Conservation (phyloP, 106 monocot genomes). For the Amphibolis antarctica region DNA sequence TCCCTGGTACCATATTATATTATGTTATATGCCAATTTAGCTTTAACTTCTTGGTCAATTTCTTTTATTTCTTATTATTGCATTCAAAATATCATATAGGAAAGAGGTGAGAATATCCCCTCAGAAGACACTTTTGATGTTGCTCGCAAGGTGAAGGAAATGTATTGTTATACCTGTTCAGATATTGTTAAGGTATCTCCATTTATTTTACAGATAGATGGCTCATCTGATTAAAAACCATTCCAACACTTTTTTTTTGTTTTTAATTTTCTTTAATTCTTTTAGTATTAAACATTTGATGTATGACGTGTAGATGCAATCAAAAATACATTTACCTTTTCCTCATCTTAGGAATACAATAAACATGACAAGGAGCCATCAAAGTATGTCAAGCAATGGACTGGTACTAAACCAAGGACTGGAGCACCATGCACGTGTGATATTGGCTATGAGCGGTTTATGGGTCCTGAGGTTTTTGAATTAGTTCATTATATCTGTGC, state of each 20-base stretch:
- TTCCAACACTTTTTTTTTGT: too few species aligned
- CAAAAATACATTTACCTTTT: not conserved
- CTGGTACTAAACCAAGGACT: constrained; percentile 72
- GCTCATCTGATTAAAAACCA: not conserved
- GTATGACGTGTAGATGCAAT: not conserved
- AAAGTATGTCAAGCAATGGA: constrained; percentile 82
- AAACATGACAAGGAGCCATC: constrained; percentile 77
- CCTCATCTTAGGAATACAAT: constrained; percentile 61
- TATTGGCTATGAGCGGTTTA: constrained; percentile 90
- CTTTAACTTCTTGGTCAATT: not conserved
- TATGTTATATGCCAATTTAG: too few species aligned
- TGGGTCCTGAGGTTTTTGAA: constrained; percentile 72
- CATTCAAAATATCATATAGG: constrained; percentile 26
- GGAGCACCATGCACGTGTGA: constrained; percentile 80
- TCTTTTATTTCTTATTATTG: not conserved
- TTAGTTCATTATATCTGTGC: not conserved
- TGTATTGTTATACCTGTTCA: constrained; percentile 76
- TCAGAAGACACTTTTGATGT: constrained; percentile 85
- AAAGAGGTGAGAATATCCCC: constrained; percentile 88
- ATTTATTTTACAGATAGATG: not conserved
- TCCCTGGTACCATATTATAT: too few species aligned
- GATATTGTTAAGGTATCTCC: constrained; percentile 87
- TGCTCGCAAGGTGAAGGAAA: constrained; percentile 73
- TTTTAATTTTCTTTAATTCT: not conserved
- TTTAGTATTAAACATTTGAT: not conserved